Evolutionary conservation across 352 stramenopile species (phyloP).

Genomic region (Phytophthora ramorum): DNA sequence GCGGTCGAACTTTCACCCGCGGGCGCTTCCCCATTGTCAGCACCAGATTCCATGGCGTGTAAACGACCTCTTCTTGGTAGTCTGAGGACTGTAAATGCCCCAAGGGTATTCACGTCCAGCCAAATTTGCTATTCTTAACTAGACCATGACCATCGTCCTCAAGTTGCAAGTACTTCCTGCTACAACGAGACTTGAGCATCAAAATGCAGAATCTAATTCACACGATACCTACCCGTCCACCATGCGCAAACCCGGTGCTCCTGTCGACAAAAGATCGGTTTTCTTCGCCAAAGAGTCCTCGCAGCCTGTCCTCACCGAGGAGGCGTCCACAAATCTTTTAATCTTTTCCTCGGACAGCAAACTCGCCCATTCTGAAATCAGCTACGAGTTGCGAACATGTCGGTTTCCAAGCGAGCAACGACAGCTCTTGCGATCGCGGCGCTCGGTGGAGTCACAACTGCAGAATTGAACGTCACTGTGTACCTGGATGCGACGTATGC

Average conservation of each 20-base stretch:
- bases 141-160: background rate
- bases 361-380: slow-evolving; percentile 14
- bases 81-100: background rate
- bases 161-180: background rate
- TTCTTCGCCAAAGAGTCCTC: background rate
- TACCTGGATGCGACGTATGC: slow-evolving; percentile 56
- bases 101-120: background rate
- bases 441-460: background rate
- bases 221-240: background rate
- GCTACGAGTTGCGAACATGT: slow-evolving; percentile 8
- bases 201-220: background rate
- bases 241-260: background rate
- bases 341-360: slow-evolving; percentile 4
- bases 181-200: background rate
- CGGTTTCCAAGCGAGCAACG: slow-evolving; percentile 2
- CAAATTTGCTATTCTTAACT: slow-evolving; percentile 5
- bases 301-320: slow-evolving; percentile 11
- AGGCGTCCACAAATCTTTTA: slow-evolving; percentile 9
- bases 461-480: slow-evolving; percentile 24
- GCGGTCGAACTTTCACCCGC: slow-evolving; percentile 6
- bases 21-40: background rate
- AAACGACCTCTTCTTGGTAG: background rate
- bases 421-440: background rate
- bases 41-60: slow-evolving; percentile 7
- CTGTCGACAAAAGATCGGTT: slow-evolving; percentile 15